phyloP scores from a whole-genome alignment of 1,284 basidiomycete genomes.

The Apiotrichum brassicae region DNA sequence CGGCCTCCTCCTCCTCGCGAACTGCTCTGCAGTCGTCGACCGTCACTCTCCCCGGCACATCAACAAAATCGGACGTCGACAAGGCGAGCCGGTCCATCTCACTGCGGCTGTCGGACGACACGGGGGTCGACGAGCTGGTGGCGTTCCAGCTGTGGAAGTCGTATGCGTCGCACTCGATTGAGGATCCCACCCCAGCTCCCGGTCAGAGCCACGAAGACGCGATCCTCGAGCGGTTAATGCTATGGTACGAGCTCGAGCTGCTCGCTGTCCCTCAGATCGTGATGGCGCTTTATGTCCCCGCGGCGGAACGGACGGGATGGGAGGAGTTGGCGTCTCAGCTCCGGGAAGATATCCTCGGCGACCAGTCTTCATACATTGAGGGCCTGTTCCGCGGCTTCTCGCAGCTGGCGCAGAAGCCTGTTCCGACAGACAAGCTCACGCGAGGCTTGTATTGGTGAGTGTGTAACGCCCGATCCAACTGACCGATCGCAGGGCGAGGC shows the following conservation, averaged over 20 bases:
- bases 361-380: slow-evolving; percentile 33
- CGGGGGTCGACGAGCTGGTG: slow-evolving; percentile 24
- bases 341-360: slow-evolving; percentile 22
- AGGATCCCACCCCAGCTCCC: slow-evolving; percentile 12
- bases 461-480: background rate
- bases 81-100: slow-evolving; percentile 19
- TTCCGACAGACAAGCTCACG: slow-evolving; percentile 16
- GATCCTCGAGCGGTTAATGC: slow-evolving; percentile 23
- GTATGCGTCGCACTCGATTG: slow-evolving; percentile 29
- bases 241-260: slow-evolving; percentile 35
- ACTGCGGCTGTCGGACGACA: slow-evolving; percentile 19
- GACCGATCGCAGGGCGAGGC: slow-evolving; percentile 25
- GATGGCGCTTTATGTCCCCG: slow-evolving; percentile 18
- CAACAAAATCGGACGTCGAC: slow-evolving; percentile 19
- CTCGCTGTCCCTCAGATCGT: slow-evolving; percentile 32
- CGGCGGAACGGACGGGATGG: slow-evolving; percentile 5
- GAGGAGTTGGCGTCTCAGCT: slow-evolving; percentile 22
- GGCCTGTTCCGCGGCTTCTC: slow-evolving; percentile 34
- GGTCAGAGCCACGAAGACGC: slow-evolving; percentile 22
- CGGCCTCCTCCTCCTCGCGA: slow-evolving; percentile 14
- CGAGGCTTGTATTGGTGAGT: slow-evolving; percentile 33
- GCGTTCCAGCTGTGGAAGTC: slow-evolving; percentile 27
- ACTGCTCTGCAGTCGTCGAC: slow-evolving; percentile 13
- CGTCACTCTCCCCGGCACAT: slow-evolving; percentile 17
- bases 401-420: slow-evolving; percentile 26